Evolutionary conservation across 106 monocot species (phyloP), one percentile per base, ranked within the genome.

Genomic region (Dendrobium catenatum): DNA sequence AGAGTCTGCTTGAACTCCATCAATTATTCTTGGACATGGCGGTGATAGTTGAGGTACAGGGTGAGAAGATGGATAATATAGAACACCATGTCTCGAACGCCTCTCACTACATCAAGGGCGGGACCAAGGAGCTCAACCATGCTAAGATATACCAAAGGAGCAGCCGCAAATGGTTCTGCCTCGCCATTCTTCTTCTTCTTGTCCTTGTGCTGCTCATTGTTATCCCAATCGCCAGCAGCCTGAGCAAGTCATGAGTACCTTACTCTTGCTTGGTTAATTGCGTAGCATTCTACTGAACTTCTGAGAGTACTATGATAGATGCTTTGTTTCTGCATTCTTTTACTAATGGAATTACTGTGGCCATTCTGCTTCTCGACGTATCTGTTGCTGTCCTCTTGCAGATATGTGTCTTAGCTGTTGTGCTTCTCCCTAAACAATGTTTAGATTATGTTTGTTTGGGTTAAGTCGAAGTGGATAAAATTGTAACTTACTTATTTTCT

Each of bases 1-100:
- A 79, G 82, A 90, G 86, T 72, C 77, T 94, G 82, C 83, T 79
- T 79, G 94, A 94, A 85, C 89, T 94, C 76, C 94, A 94, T 75
- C 91, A 91, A 91, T 89, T 94, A 77, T 94, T 94, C 78, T 67
- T 94, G 42, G 94, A 94, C 88, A 94, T 94, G 94, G 88, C 94
- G 19, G 86, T 94, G 55, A 75, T 94, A 81, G 94, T 94, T 74
- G 89, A 88, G 81, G 81, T 78, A 51, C 94, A 94, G 83, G 91
- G 94, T 55, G 92, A 94, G 88, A 83, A 82, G 86, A 81, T 94
- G 82, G 84, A 94, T 77, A 84, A 92, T 82, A 94, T 94, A 20
- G 92, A 94, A 87, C 86, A 86, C 79, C 85, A 94, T 8, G 91
- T 94, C 72, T 44, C 40, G 29, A 88, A 81, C 51, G 94, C 94